phyloP scores from a whole-genome alignment of 2,329 filamentous ascomycete genomes.

The Phaeophleospora eucalypticola region DNA sequence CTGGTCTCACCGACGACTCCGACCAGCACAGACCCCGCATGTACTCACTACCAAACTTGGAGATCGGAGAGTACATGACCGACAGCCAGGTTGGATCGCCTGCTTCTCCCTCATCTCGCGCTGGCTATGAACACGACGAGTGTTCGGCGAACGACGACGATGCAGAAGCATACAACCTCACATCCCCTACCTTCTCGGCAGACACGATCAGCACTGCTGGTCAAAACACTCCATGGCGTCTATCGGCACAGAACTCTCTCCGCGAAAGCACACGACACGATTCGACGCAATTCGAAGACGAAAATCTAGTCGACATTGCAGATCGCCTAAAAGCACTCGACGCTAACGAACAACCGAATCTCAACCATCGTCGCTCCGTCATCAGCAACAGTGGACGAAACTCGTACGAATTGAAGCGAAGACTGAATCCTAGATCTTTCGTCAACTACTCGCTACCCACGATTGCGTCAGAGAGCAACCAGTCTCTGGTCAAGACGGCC shows the following conservation, averaged over 20 bases:
- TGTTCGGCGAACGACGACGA: conserved; percentile 9
- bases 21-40: conserved; percentile 16
- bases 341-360: background rate
- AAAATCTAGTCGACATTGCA: conserved; percentile 5
- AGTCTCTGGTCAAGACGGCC: conserved; percentile 16
- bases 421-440: conserved; percentile 7
- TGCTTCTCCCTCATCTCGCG: conserved; percentile 2
- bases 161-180: conserved; percentile 18
- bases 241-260: conserved; percentile 15
- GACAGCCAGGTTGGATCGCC: conserved; percentile 11
- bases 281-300: background rate
- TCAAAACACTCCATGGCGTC: conserved; percentile 26
- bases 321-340: conserved; percentile 9
- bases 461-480: conserved; percentile 13
- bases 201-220: conserved; percentile 30
- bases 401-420: background rate
- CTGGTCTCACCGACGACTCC: conserved; percentile 13
- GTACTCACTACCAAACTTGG: conserved; percentile 18
- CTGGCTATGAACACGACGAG: conserved; percentile 5
- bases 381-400: background rate
- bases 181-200: conserved; percentile 33
- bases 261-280: conserved; percentile 2
- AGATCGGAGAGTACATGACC: conserved; percentile 15
- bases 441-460: conserved; percentile 22
- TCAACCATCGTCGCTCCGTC: background rate